Conservation (phyloP, 306 rosid genomes). For the Fragaria vesca region DNA sequence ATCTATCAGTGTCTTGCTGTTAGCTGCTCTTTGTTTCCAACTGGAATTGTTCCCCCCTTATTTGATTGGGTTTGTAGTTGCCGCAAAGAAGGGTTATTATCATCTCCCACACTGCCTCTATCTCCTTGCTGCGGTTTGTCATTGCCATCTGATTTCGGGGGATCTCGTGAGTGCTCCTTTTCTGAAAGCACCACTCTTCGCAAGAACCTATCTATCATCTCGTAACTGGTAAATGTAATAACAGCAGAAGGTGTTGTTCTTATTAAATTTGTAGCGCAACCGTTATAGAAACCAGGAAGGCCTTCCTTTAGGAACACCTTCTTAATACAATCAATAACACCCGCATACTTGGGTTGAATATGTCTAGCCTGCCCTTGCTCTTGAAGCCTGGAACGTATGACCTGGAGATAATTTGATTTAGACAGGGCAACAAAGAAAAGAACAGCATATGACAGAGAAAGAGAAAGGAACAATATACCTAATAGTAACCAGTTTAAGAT, state of each 20-base stretch:
- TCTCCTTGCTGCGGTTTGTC: constrained; percentile 26
- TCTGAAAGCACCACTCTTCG: constrained; percentile 34
- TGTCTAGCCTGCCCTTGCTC: constrained; percentile 89
- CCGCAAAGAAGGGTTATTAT: constrained; percentile 11
- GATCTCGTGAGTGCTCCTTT: constrained; percentile 33
- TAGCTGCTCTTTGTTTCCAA: constrained; percentile 61
- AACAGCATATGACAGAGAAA: neutral
- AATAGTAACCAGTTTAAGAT: neutral
- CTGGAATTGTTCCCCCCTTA: constrained; percentile 41
- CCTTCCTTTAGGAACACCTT: constrained; percentile 88
- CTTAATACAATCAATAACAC: constrained; percentile 74
- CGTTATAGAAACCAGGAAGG: constrained; percentile 77
- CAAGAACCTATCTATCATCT: constrained; percentile 82
- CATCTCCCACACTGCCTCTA: constrained; percentile 18
- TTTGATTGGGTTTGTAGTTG: constrained; percentile 49
- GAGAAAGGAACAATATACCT: neutral
- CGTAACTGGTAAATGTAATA: constrained; percentile 88
- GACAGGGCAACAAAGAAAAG: constrained; percentile 1
- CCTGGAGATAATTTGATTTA: constrained; percentile 37
- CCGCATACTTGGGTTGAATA: constrained; percentile 41
- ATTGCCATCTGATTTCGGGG: constrained; percentile 29
- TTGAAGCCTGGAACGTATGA: constrained; percentile 87
- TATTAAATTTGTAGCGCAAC: constrained; percentile 81
- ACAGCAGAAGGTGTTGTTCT: constrained; percentile 97
- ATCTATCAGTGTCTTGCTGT: constrained; percentile 50